Percentiles rank a stretch among this genome's conserved stretches.
Conservation (phyloP, 495 filamentous ascomycete species). For the Penicillium atrosanguineum region DNA sequence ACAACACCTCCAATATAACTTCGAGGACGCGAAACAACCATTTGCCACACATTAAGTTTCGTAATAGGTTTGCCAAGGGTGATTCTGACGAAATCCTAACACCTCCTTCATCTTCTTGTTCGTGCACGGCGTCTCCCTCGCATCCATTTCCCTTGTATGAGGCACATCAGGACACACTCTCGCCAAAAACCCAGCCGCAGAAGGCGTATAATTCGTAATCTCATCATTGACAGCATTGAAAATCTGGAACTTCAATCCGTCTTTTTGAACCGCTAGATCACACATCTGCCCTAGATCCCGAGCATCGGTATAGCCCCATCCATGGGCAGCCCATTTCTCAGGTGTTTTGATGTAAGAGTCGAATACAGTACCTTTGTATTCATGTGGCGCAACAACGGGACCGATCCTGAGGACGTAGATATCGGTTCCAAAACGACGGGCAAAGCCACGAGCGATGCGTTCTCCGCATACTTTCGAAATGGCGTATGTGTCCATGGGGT, state of each 20-base stretch:
- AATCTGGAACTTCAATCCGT: conserved; percentile 55
- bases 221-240: conserved; percentile 63
- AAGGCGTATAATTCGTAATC: conserved; percentile 42
- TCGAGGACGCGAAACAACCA: no score
- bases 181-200: conserved; percentile 49
- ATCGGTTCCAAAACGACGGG: conserved; percentile 50
- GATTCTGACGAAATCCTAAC: conserved; percentile 55
- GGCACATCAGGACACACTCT: conserved; percentile 42
- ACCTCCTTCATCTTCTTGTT: conserved; percentile 59
- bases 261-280: conserved; percentile 45
- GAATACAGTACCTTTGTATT: conserved; percentile 52
- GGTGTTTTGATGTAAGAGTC: conserved; percentile 48
- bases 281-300: conserved; percentile 60
- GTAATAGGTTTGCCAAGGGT: conserved; percentile 49
- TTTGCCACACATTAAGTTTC: background rate
- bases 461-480: conserved; percentile 59
- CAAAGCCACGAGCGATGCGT: conserved; percentile 53
- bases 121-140: conserved; percentile 54
- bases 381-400: conserved; percentile 57
- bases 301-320: conserved; percentile 61
- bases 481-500: conserved; percentile 58
- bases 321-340: conserved; percentile 49
- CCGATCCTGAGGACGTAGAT: conserved; percentile 61
- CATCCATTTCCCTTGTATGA: conserved; percentile 52
- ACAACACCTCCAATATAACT: no score